A percentile compares a stretch with the other conserved stretches of the same genome.
phyloP scores from a whole-genome alignment of 805 yeast species.

The Saccharomycopsis selenospora region DNA sequence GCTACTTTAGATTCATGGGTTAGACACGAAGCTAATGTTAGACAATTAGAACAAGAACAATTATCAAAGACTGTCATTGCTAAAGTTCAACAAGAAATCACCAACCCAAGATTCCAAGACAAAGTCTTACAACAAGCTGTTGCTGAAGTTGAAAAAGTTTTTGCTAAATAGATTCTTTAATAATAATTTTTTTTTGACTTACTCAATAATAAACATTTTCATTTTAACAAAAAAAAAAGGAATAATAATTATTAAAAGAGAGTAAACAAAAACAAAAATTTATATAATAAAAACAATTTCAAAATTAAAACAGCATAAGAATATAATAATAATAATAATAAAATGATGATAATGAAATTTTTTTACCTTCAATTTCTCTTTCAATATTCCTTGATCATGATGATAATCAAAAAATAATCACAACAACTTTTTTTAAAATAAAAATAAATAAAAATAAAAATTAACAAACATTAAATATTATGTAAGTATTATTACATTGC shows the following conservation, averaged over 20 bases:
- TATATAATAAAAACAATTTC: neutral
- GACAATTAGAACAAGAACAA: slow-evolving; percentile 93
- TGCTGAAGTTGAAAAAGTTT: slow-evolving; percentile 83
- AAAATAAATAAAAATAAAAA: too few species aligned
- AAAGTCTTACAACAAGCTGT: slow-evolving; percentile 85
- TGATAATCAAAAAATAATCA: too few species aligned
- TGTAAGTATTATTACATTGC: too few species aligned
- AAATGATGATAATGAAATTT: neutral
- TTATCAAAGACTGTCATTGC: slow-evolving; percentile 79
- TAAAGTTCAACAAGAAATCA: slow-evolving; percentile 78
- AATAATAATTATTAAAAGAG: too few species aligned
- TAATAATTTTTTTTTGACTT: too few species aligned
- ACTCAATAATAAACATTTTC: too few species aligned
- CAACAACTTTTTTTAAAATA: too few species aligned
- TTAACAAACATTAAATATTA: too few species aligned
- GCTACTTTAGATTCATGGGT: slow-evolving; percentile 98
- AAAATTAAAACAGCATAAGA: neutral
- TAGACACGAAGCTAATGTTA: slow-evolving; percentile 92
- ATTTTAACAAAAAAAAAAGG: too few species aligned
- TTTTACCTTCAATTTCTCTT: too few species aligned
- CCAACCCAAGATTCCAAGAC: slow-evolving; percentile 89
- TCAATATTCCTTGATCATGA: slow-evolving; percentile 2
- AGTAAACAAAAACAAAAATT: neutral
- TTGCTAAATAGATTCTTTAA: slow-evolving; percentile 41
- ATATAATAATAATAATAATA: neutral